Evolutionary conservation across 1,284 basidiomycete genomes (phyloP).

Genomic region (Tilletia setariae): DNA sequence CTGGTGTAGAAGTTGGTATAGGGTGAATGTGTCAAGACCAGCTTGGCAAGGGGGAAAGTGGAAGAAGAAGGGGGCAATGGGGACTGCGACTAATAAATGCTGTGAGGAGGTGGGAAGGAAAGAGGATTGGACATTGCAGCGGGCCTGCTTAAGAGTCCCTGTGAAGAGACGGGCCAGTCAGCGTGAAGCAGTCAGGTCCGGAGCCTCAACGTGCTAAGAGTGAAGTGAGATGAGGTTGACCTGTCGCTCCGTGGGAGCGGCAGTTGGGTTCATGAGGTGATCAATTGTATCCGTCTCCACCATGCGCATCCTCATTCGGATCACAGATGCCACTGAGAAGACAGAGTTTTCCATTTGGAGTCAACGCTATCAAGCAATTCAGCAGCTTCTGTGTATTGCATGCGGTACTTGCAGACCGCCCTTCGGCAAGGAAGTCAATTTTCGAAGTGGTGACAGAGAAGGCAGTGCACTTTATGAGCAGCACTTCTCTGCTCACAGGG

Average conservation of each 20-base stretch:
- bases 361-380: neutral
- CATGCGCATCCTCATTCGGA: neutral
- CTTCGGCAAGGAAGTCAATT: neutral
- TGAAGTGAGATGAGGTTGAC: neutral
- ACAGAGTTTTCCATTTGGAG: neutral
- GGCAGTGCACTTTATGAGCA: neutral
- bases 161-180: neutral
- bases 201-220: neutral
- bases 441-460: neutral
- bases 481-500: neutral
- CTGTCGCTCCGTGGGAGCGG: neutral
- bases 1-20: neutral
- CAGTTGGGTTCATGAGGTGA: neutral
- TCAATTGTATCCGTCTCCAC: neutral
- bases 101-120: neutral
- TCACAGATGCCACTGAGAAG: neutral
- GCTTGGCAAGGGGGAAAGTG: conserved; percentile 6
- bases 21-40: conserved; percentile 13
- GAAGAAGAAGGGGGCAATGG: neutral
- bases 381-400: neutral
- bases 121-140: neutral
- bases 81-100: neutral
- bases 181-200: neutral
- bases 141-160: neutral
- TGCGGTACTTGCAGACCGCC: neutral